phyloP scores from a whole-genome alignment of 2,329 filamentous ascomycete species.

The Alternaria sp. region DNA sequence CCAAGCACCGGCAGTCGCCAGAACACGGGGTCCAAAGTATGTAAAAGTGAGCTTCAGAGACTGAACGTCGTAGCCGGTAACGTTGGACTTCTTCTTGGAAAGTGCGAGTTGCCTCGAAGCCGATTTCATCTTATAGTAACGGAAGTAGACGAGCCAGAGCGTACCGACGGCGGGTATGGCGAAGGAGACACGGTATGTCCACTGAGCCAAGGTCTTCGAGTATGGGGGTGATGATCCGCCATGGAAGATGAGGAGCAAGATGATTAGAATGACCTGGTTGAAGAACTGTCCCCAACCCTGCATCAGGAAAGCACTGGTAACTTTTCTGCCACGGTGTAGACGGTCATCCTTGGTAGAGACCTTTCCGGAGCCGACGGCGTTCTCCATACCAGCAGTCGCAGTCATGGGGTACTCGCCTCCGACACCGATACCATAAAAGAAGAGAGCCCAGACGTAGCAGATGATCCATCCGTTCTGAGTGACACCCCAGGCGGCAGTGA shows the following conservation, averaged over 20 bases:
- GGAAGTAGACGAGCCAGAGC: constrained; percentile 94
- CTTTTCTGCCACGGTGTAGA: constrained; percentile 93
- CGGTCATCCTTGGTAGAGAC: constrained; percentile 91
- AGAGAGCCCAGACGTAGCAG: constrained; percentile 93
- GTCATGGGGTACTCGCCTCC: constrained; percentile 97
- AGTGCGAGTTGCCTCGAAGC: constrained; percentile 82
- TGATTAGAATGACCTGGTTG: constrained; percentile 90
- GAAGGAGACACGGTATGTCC: constrained; percentile 91
- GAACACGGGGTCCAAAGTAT: constrained; percentile 84
- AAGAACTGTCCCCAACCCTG: constrained; percentile 97
- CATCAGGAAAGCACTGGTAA: constrained; percentile 96
- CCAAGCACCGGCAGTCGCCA: constrained; percentile 89
- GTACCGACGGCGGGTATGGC: constrained; percentile 90
- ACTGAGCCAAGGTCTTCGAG: constrained; percentile 78
- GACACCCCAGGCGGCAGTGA: constrained; percentile 88
- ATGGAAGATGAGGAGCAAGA: constrained; percentile 89
- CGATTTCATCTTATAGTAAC: constrained; percentile 91
- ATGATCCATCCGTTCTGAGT: constrained; percentile 94
- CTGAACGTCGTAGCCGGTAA: constrained; percentile 91
- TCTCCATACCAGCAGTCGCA: constrained; percentile 93
- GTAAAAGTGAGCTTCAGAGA: constrained; percentile 80
- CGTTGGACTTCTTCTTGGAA: constrained; percentile 84
- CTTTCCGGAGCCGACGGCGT: constrained; percentile 83
- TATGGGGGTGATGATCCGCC: constrained; percentile 78
- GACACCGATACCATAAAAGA: constrained; percentile 80